Conservation (phyloP, 1,139 yeast species). For the Geotrichum bryndzae region DNA sequence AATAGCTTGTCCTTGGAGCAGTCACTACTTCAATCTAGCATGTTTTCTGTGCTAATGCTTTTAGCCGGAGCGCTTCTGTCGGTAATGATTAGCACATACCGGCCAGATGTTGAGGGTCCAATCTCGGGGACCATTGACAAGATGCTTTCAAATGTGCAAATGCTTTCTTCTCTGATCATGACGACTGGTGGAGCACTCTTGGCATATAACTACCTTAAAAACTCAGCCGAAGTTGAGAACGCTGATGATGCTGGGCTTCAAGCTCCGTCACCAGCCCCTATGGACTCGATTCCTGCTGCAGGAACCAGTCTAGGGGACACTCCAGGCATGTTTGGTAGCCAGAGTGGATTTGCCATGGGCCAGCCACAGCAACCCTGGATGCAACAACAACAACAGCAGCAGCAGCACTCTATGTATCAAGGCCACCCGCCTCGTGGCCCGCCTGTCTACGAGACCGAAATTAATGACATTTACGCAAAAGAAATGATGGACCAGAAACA, state of each 20-base stretch:
- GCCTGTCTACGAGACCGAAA: not conserved
- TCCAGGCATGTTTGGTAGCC: not conserved
- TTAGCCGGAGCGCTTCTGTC: slow-evolving; percentile 1
- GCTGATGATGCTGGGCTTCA: not conserved
- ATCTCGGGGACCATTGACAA: slow-evolving; percentile 10
- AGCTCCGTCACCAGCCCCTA: not conserved
- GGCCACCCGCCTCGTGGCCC: not conserved
- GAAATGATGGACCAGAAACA: not conserved
- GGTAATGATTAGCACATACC: slow-evolving; percentile 1
- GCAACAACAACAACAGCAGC: not conserved
- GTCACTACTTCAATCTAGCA: not conserved
- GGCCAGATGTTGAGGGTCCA: slow-evolving; percentile 13
- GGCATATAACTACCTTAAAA: not conserved
- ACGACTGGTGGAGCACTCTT: not conserved
- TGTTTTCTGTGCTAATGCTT: slow-evolving; percentile 2
- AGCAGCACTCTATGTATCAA: not conserved
- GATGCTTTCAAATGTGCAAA: slow-evolving; percentile 8
- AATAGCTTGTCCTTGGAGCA: not conserved
- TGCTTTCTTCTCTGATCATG: slow-evolving; percentile 5
- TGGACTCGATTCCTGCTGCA: slow-evolving; percentile 6
- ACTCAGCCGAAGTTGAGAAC: not conserved
- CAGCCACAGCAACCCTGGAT: not conserved
- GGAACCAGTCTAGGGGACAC: slow-evolving; percentile 2
- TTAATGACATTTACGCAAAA: not conserved
- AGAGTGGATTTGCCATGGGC: not conserved